These are phyloP conservation scores for Tilletia setariae DNA, from an alignment of 1,284 basidiomycete species.

Conservation along the genomic window DNA sequence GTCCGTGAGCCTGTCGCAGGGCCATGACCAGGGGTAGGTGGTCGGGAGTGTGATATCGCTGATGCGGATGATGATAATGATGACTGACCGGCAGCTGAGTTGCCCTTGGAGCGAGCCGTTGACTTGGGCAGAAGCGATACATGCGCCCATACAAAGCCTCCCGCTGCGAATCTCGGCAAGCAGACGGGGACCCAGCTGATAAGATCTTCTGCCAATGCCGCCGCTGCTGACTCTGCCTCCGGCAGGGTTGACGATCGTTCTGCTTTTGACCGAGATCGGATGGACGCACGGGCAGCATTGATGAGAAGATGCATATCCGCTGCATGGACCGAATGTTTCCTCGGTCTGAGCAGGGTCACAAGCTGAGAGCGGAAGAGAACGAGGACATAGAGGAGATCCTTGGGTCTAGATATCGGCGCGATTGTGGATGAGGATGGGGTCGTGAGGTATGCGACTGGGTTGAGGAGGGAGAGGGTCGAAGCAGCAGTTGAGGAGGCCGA, in stretches of 20 bases:
- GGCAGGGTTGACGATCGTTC: conserved; percentile 16
- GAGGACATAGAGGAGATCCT: conserved; percentile 79
- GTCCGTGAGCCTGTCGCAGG: conserved; percentile 58
- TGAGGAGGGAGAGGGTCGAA: conserved; percentile 65
- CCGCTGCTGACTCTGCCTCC: no score
- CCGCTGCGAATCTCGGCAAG: conserved; percentile 86
- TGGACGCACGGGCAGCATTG: conserved; percentile 56
- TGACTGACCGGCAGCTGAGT: background rate
- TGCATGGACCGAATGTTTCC: conserved; percentile 90
- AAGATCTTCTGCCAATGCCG: conserved; percentile 58
- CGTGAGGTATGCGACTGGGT: conserved; percentile 59
- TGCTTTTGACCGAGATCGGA: conserved; percentile 63
- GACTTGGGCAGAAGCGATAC: background rate
- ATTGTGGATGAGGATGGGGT: background rate
- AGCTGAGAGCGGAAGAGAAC: conserved; percentile 75
- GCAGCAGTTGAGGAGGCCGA: conserved; percentile 58
- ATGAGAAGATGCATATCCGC: conserved; percentile 55
- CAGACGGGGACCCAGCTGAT: conserved; percentile 93
- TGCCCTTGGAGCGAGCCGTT: conserved; percentile 17
- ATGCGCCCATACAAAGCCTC: conserved; percentile 76
- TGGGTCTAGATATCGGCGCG: conserved; percentile 59
- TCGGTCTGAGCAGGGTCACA: conserved; percentile 81
- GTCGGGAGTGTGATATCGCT: background rate
- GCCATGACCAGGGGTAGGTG: conserved; percentile 38
- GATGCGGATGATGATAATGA: background rate